Percentiles rank a stretch among this genome's conserved stretches.
Evolutionary conservation across 768 basidiomycete species (phyloP).

Genomic region (Termitomyces eurrhizus): DNA sequence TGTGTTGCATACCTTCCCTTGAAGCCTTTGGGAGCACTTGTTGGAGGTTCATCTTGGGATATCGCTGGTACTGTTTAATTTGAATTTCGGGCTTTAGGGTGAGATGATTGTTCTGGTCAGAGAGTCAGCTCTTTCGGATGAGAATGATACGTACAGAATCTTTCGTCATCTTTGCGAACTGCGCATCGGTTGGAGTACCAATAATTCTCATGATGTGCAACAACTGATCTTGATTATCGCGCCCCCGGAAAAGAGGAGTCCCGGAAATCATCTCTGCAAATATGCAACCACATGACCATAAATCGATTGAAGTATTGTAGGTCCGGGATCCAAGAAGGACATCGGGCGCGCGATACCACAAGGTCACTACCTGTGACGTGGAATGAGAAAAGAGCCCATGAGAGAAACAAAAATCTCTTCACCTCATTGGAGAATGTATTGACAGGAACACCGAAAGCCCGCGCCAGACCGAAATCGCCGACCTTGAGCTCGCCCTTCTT

Average conservation of each 20-base stretch:
- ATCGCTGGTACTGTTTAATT: slow-evolving; percentile 82
- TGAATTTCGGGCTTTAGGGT: slow-evolving; percentile 72
- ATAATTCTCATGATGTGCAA: slow-evolving; percentile 96
- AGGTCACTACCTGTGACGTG: slow-evolving; percentile 76
- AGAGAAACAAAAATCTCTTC: background rate
- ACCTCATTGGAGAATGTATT: slow-evolving; percentile 99
- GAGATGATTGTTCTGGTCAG: slow-evolving; percentile 3
- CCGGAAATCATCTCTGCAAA: slow-evolving; percentile 99
- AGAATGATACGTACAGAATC: slow-evolving; percentile 66
- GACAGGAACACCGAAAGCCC: slow-evolving; percentile 97
- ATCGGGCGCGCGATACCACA: slow-evolving; percentile 99
- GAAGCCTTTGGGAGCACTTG: slow-evolving; percentile 85
- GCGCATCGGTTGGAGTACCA: slow-evolving; percentile 89
- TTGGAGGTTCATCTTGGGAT: slow-evolving; percentile 77
- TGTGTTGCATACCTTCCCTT: slow-evolving; percentile 54
- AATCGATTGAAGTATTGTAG: slow-evolving; percentile 97
- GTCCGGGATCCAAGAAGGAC: slow-evolving; percentile 95
- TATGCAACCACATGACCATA: slow-evolving; percentile 99
- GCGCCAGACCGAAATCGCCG: slow-evolving; percentile 95
- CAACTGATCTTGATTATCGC: slow-evolving; percentile 98
- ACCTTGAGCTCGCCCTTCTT: slow-evolving; percentile 95
- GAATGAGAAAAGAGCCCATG: background rate
- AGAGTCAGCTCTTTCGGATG: background rate
- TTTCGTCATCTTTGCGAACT: slow-evolving; percentile 81
- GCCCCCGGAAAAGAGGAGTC: slow-evolving; percentile 91